These are phyloP conservation scores for Dentiscutata heterogama DNA, from an alignment of 371 early-diverging fungal genomes.

Conservation along the genomic window DNA sequence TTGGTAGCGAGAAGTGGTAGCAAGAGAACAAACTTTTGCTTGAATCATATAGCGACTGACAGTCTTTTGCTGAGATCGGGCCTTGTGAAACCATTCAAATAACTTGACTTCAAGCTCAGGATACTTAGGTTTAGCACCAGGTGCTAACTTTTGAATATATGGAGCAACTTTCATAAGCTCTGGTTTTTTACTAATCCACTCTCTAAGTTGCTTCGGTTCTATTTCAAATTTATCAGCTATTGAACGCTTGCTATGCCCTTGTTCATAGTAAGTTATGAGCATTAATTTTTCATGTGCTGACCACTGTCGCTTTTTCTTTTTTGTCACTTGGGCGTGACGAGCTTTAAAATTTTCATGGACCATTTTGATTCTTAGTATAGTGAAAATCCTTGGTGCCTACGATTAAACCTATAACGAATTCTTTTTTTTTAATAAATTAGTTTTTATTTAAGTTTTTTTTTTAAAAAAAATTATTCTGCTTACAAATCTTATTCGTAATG, in stretches of 20 bases:
- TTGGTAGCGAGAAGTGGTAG: background rate
- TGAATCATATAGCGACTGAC: background rate
- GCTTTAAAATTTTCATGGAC: background rate
- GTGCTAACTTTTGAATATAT: background rate
- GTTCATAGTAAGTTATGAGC: background rate
- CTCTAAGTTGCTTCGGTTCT: constrained; percentile 4
- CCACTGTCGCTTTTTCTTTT: background rate
- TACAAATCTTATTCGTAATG: too few relatives aligned
- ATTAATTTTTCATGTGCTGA: constrained; percentile 11
- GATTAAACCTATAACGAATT: too few relatives aligned
- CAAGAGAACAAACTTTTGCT: background rate
- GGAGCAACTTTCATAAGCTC: background rate
- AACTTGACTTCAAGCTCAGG: constrained; percentile 9
- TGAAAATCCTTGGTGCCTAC: too few relatives aligned
- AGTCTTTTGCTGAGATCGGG: background rate
- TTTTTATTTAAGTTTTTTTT: too few relatives aligned
- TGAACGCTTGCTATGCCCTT: background rate
- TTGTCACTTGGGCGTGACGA: background rate
- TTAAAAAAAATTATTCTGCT: too few relatives aligned
- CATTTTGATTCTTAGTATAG: background rate
- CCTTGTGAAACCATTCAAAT: background rate
- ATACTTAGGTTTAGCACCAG: background rate
- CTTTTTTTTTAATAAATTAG: too few relatives aligned
- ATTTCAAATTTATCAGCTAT: constrained; percentile 14
- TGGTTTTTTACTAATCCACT: background rate